These are phyloP conservation scores for Hyphopichia wangnamkhiaoensis DNA, from an alignment of 1,139 yeast species.

Conservation along the genomic window DNA sequence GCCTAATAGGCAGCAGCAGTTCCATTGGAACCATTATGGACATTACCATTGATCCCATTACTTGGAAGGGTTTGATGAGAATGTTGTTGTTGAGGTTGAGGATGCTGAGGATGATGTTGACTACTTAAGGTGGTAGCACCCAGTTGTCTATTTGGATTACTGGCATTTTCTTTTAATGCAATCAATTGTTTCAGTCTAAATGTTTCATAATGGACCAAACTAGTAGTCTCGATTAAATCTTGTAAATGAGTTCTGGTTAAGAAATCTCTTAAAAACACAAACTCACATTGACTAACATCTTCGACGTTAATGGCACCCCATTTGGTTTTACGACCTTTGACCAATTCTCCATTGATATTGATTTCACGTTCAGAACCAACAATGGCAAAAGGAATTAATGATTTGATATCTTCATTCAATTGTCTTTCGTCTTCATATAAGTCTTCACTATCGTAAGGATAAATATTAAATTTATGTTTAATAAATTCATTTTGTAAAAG, in stretches of 20 bases:
- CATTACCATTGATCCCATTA: too few relatives aligned
- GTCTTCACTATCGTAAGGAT: conserved; percentile 82
- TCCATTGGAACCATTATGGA: conserved; percentile 6
- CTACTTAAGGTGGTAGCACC: conserved; percentile 10
- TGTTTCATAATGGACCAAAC: conserved; percentile 85
- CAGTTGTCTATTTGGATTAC: conserved; percentile 40
- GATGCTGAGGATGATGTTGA: conserved; percentile 6
- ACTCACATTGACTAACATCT: conserved; percentile 93
- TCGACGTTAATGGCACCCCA: conserved; percentile 95
- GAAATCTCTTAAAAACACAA: conserved; percentile 89
- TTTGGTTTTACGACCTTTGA: conserved; percentile 87
- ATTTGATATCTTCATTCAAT: conserved; percentile 73
- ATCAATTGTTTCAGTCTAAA: conserved; percentile 93
- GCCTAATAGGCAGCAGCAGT: conserved; percentile 5
- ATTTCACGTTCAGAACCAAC: conserved; percentile 89
- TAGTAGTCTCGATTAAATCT: conserved; percentile 92
- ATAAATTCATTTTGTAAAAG: conserved; percentile 75
- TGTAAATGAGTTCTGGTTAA: conserved; percentile 93
- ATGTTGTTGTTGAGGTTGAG: conserved; percentile 2
- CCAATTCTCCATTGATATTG: conserved; percentile 70
- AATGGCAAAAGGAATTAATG: conserved; percentile 88
- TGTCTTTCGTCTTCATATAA: conserved; percentile 79
- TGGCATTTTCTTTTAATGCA: conserved; percentile 87
- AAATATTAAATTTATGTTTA: conserved; percentile 72
- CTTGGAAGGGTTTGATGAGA: too few relatives aligned